phyloP scores from a whole-genome alignment of 768 basidiomycete genomes.

The Rubroboletus pulcherrimus region DNA sequence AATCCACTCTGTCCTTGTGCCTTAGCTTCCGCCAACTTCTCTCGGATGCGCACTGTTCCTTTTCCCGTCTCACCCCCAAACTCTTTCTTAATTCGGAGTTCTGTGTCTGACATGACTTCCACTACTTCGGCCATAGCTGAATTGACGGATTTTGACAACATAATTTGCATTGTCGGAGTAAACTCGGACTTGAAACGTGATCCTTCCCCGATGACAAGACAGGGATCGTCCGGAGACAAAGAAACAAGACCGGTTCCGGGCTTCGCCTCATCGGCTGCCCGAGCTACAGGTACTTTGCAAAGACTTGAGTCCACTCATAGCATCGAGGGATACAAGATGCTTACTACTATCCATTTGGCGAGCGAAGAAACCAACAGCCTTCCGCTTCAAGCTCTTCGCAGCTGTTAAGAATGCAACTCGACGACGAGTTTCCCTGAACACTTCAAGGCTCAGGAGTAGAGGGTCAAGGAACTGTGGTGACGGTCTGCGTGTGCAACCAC shows the following conservation, averaged over 20 bases:
- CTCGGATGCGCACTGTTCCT: constrained; percentile 61
- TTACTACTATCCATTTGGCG: constrained; percentile 85
- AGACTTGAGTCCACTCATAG: constrained; percentile 6
- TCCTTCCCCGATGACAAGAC: constrained; percentile 74
- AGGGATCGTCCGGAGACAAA: constrained; percentile 73
- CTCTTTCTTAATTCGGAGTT: constrained; percentile 80
- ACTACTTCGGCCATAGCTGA: constrained; percentile 79
- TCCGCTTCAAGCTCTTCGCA: constrained; percentile 81
- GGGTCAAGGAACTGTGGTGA: constrained; percentile 83
- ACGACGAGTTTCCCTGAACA: constrained; percentile 77
- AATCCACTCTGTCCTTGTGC: constrained; percentile 58
- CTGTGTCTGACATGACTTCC: constrained; percentile 85
- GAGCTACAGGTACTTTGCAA: constrained; percentile 79
- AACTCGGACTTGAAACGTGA: constrained; percentile 78
- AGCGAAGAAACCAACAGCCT: constrained; percentile 76
- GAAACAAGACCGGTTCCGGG: constrained; percentile 69
- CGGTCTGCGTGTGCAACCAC: constrained; percentile 12
- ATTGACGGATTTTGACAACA: constrained; percentile 77
- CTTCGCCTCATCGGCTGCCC: constrained; percentile 84
- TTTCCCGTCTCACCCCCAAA: constrained; percentile 81
- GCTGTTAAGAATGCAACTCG: constrained; percentile 86
- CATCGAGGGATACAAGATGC: constrained; percentile 17
- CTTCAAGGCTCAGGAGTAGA: constrained; percentile 77
- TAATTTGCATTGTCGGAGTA: constrained; percentile 74
- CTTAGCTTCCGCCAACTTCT: constrained; percentile 59